Conservation (phyloP, 768 basidiomycete genomes). For the Tubosaeta brunneosetosa region DNA sequence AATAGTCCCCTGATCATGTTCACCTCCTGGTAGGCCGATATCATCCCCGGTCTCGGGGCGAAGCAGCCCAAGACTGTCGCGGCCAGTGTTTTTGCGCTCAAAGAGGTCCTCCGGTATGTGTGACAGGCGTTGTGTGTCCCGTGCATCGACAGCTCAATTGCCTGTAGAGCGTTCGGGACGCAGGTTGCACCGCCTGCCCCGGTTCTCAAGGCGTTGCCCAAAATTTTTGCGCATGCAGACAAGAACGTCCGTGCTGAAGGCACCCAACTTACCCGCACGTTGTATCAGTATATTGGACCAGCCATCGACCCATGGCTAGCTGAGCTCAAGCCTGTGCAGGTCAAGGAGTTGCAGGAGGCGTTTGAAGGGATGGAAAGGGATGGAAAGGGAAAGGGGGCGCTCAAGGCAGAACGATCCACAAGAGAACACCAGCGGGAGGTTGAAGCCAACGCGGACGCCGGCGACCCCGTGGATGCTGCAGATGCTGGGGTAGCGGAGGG, state of each 20-base stretch:
- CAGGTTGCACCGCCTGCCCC: conserved; percentile 70
- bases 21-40: conserved; percentile 50
- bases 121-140: neutral
- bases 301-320: conserved; percentile 79
- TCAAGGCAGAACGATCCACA: conserved; percentile 79
- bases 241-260: conserved; percentile 96
- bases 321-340: conserved; percentile 94
- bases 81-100: conserved; percentile 69
- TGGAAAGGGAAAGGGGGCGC: conserved; percentile 77
- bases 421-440: conserved; percentile 70
- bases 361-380: conserved; percentile 82
- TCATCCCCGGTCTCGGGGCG: conserved; percentile 79
- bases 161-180: conserved; percentile 68
- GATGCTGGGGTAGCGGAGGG: conserved; percentile 53
- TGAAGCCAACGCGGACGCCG: conserved; percentile 40
- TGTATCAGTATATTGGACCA: conserved; percentile 85
- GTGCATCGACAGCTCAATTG: conserved; percentile 1
- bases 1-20: conserved; percentile 23
- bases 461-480: conserved; percentile 31
- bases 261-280: conserved; percentile 58
- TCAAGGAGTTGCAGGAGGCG: conserved; percentile 89
- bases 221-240: conserved; percentile 92
- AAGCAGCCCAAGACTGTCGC: conserved; percentile 96
- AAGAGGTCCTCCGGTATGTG: conserved; percentile 78
- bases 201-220: conserved; percentile 82